A percentile compares a stretch with the other conserved stretches of the same genome.
Conservation (phyloP, 164 flowering plant genomes). For the Saururus chinensis region DNA sequence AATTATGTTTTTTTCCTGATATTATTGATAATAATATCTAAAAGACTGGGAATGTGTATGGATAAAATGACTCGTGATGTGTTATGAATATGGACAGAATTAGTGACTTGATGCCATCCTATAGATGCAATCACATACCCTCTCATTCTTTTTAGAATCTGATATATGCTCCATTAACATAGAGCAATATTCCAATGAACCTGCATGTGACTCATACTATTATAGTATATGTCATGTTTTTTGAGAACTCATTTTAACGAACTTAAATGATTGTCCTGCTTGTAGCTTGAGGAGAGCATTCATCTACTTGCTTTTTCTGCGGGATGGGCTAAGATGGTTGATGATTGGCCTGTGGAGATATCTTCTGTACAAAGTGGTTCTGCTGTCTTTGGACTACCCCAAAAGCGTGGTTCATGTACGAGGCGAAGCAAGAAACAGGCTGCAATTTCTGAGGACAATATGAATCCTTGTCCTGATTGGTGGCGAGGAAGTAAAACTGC, state of each 20-base stretch:
- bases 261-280: neutral
- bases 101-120: too few species aligned
- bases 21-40: too few species aligned
- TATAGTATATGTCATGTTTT: too few species aligned
- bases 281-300: constrained; percentile 86
- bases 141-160: too few species aligned
- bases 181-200: too few species aligned
- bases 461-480: constrained; percentile 38
- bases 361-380: constrained; percentile 28
- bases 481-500: constrained; percentile 75
- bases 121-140: too few species aligned
- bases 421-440: constrained; percentile 52
- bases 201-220: too few species aligned
- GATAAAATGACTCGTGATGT: too few species aligned
- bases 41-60: too few species aligned
- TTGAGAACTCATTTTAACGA: too few species aligned
- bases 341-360: constrained; percentile 45
- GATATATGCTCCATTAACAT: too few species aligned
- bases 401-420: constrained; percentile 49
- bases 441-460: constrained; percentile 24
- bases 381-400: constrained; percentile 29
- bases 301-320: constrained; percentile 54
- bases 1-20: neutral
- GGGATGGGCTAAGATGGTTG: constrained; percentile 75
- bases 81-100: too few species aligned